Base-by-base conservation (phyloP, 805 yeast species). In the Wickerhamomyces bovis region DNA sequence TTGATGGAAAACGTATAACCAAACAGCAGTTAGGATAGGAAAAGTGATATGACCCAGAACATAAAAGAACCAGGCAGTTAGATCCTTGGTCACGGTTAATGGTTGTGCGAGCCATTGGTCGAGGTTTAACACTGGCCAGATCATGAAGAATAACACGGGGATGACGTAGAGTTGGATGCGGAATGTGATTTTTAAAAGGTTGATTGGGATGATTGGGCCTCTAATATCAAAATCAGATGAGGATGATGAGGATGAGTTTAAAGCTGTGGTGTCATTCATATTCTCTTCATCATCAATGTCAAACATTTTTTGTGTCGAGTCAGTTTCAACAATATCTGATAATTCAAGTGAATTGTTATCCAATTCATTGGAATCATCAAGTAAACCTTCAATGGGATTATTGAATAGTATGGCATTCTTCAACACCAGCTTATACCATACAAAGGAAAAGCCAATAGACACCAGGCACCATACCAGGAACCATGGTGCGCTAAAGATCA, bases 1-100 rank as follows among this genome's bases (percentile, higher is more conserved):
- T 1, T 81, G 72, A 44, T 81, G 85, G 70, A 81, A 82, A 11
- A 81, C 73, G 57, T 82, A 81, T 15, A 83, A 65, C 67, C 82
- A 83, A 18, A 78, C 70, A 1, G 82, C 78, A 0, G 84, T 78
- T 50, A 81, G 61, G 8, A 83, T 73, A 1, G 89, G 87, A 6
- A 74, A 77, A 22, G 77, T 68, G 36, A 82, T 69, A 61, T 83
- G 89, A 35, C 78, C 69, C 19, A 82, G 58, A 12, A 82, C 86
- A 56, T 82, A 81, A 31, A 78, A 76, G 39, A 73, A 61, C 84
- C 86, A 80, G 1, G 88, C 81, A 25, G 72, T 49, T 10, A 81
- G 51, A 61, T 83, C 87, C 52, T 75, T 73, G 13, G 62, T 53
- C 9, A 72, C 68, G 43, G 70, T 62, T 43, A 75, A 66, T 18